phyloP scores from a whole-genome alignment of 805 yeast genomes.

The Debaryomyces hansenii region DNA sequence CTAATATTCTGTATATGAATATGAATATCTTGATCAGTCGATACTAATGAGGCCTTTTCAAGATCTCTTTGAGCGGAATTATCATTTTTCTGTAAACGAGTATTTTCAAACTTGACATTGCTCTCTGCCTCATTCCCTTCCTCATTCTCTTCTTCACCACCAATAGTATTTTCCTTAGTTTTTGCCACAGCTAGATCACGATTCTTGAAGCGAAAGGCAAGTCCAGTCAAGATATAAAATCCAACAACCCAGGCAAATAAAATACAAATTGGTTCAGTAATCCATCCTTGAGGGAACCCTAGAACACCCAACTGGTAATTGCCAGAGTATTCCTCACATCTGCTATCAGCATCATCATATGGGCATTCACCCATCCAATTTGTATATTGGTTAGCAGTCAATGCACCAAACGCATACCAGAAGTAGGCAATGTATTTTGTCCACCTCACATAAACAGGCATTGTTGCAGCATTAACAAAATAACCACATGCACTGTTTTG shows the following conservation, averaged over 20 bases:
- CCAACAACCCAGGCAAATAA: slow-evolving; percentile 59
- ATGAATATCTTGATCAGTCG: slow-evolving; percentile 8
- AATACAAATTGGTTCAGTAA: slow-evolving; percentile 60
- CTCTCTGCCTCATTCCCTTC: slow-evolving; percentile 6
- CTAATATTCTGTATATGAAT: slow-evolving; percentile 23
- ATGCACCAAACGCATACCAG: slow-evolving; percentile 77
- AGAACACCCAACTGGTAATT: slow-evolving; percentile 49
- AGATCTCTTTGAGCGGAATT: slow-evolving; percentile 21
- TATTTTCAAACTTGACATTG: not conserved
- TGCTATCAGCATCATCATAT: slow-evolving; percentile 13
- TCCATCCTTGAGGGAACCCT: slow-evolving; percentile 69
- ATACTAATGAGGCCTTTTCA: not conserved
- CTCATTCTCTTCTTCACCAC: slow-evolving; percentile 22
- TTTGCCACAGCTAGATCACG: slow-evolving; percentile 54
- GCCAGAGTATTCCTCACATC: slow-evolving; percentile 52
- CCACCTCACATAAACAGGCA: slow-evolving; percentile 91
- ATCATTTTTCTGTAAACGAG: not conserved
- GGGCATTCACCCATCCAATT: slow-evolving; percentile 62
- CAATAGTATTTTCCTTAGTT: slow-evolving; percentile 31
- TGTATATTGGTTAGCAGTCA: slow-evolving; percentile 64
- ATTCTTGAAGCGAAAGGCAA: slow-evolving; percentile 48
- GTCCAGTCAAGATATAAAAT: slow-evolving; percentile 48
- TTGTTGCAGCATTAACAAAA: slow-evolving; percentile 66
- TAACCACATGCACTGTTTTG: slow-evolving; percentile 81
- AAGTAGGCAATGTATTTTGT: slow-evolving; percentile 71